Evolutionary conservation across 1,284 basidiomycete genomes (phyloP), one percentile per base, ranked within the genome.

Genomic region (Irpex sp.): DNA sequence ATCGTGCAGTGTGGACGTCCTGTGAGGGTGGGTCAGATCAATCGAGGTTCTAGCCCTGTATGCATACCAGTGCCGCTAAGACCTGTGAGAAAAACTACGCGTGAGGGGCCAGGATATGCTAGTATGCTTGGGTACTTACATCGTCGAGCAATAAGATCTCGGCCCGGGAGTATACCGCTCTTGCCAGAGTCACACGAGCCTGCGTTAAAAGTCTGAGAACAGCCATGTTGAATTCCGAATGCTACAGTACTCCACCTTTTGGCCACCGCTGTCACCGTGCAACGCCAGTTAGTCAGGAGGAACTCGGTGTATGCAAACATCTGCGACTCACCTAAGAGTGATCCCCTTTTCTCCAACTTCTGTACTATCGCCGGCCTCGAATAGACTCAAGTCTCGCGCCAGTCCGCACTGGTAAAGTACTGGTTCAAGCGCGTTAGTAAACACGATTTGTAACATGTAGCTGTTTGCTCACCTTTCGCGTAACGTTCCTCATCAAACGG

Each of bases 321-420:
- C 39, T n/a, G 5, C 18, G 55, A 52, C 63, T 33, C 63, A 77
- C 70, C 78, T 80, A 48, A 84, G 69, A 4, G 85, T 86, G 19
- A 87, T 67, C 10, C 86, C 85, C 69, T 83, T 83, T 68, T 87
- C 85, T 9, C 86, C 86, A 45, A 87, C 84, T 70, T 91, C 89
- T 0, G 90, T 91, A 64, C 78, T 66, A 69, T 93, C 90, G 0
- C 88, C 88, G 58, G 88, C 88, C 51, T 88, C 84, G 67, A 90
- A 87, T 21, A 90, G 69, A 42, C 75, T 77, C 10, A 90, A 72
- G 66, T 91, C 88, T 5, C 79, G 79, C 66, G 84, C 80, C 35
- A 91, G 73, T 6, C 79, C 85, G 65, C 88, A 90, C 66, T 86
- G 84, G 52, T 28, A 28, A 28, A 28, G 4, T 28, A 28, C 28